Percentiles rank a stretch among this genome's conserved stretches.
Evolutionary conservation across 2,329 filamentous ascomycete genomes (phyloP).

Genomic region (Colletotrichum navitas): DNA sequence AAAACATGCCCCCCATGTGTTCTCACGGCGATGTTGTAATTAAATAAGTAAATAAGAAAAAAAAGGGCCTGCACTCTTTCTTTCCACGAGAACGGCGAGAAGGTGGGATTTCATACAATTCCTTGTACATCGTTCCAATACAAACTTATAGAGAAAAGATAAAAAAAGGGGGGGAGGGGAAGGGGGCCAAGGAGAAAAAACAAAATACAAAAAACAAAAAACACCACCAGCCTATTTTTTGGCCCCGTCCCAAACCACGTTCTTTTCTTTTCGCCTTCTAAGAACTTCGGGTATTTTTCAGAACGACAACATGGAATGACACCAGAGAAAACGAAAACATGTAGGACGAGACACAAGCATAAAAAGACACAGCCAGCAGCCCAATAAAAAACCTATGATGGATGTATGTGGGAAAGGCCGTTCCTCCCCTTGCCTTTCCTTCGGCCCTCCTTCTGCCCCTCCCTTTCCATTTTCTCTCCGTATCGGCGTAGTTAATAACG

Average conservation of each 20-base stretch:
- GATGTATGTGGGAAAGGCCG: slow-evolving; percentile 14
- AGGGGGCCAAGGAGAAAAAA: background rate
- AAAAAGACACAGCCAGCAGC: background rate
- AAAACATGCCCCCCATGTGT: background rate
- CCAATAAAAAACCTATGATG: slow-evolving; percentile 15
- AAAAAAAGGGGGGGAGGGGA: background rate
- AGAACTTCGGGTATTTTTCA: slow-evolving; percentile 43
- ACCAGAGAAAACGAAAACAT: slow-evolving; percentile 15
- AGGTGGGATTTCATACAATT: slow-evolving; percentile 21
- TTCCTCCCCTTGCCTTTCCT: slow-evolving; percentile 3
- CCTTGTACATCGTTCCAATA: slow-evolving; percentile 41
- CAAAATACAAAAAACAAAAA: slow-evolving; percentile 9
- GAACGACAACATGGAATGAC: slow-evolving; percentile 38
- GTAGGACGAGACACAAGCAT: slow-evolving; percentile 8
- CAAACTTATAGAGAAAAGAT: slow-evolving; percentile 28
- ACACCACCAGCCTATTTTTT: slow-evolving; percentile 10
- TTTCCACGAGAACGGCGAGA: background rate
- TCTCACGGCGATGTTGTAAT: slow-evolving; percentile 5
- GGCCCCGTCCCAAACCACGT: slow-evolving; percentile 29
- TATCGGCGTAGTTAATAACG: slow-evolving; percentile 31
- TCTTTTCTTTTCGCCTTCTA: slow-evolving; percentile 39
- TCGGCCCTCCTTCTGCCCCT: background rate
- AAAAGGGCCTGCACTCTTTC: background rate
- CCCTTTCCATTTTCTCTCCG: slow-evolving; percentile 7
- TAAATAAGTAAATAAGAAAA: background rate